A percentile compares a stretch with the other conserved stretches of the same genome.
Conservation (phyloP, 192 early-diverging fungal species). For the Backusella morwellensis region DNA sequence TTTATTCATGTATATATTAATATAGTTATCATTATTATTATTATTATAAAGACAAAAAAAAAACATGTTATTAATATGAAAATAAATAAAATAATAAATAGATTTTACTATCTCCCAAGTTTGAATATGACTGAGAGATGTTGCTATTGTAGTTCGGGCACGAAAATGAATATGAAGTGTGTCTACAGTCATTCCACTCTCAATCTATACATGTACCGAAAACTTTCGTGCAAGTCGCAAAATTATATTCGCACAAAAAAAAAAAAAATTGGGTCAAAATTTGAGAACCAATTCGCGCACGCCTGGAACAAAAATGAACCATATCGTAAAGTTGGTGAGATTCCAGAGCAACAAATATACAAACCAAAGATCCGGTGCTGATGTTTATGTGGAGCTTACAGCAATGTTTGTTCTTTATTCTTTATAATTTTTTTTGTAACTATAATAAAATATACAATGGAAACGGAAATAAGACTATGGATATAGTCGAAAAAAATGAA, state of each 20-base stretch:
- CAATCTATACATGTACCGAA: not conserved
- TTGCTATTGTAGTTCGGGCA: not conserved
- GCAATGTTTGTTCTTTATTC: slow-evolving; percentile 10
- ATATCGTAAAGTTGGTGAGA: not conserved
- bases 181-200: not conserved
- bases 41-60: not conserved
- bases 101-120: too few species aligned
- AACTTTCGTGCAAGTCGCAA: not conserved
- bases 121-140: not conserved
- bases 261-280: slow-evolving; percentile 7
- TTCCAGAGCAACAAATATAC: slow-evolving; percentile 13
- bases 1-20: not conserved
- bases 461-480: too few species aligned
- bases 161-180: not conserved
- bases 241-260: slow-evolving; percentile 3
- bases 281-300: slow-evolving; percentile 12
- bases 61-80: not conserved
- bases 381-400: not conserved
- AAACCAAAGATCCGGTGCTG: not conserved
- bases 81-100: not conserved
- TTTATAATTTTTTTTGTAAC: not conserved
- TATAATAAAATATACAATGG: too few species aligned
- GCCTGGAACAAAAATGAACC: slow-evolving; percentile 5
- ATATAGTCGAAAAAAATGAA: too few species aligned
- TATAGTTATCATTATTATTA: not conserved